Evolutionary conservation across 75 land plant genomes (phyloP).

Genomic region (Ceratopteris richardii): DNA sequence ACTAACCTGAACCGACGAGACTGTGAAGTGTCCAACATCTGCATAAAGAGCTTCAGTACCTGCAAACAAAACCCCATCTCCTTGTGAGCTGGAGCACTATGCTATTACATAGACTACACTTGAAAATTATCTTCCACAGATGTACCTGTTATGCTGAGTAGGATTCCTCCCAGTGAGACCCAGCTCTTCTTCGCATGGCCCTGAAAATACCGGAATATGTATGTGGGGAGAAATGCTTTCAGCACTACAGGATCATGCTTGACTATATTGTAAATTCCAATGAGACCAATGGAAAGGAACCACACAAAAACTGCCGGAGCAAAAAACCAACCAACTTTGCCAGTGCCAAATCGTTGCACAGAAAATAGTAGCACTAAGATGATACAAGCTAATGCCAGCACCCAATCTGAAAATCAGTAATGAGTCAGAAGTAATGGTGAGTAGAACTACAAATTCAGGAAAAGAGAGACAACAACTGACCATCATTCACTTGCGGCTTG

Average conservation of each 20-base stretch:
- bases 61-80: too few relatives aligned
- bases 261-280: slow-evolving; percentile 55
- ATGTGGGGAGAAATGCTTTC: slow-evolving; percentile 36
- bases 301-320: slow-evolving; percentile 49
- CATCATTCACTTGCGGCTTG: too few relatives aligned
- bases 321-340: slow-evolving; percentile 51
- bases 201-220: slow-evolving; percentile 41
- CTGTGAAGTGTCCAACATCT: background rate
- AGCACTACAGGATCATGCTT: slow-evolving; percentile 36
- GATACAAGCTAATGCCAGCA: too few relatives aligned
- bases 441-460: too few relatives aligned
- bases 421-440: too few relatives aligned
- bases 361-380: slow-evolving; percentile 45
- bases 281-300: slow-evolving; percentile 46
- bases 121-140: too few relatives aligned
- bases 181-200: slow-evolving; percentile 35
- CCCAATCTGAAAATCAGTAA: too few relatives aligned
- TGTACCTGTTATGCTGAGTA: slow-evolving; percentile 67
- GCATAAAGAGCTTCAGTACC: background rate
- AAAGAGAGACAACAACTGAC: too few relatives aligned
- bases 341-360: slow-evolving; percentile 62
- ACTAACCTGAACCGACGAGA: background rate
- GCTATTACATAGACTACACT: too few relatives aligned
- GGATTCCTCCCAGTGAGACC: slow-evolving; percentile 67
- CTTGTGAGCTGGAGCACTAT: too few relatives aligned